Percentiles rank a stretch among this genome's conserved stretches.
These are phyloP conservation scores for Magnolia officinalis DNA, from an alignment of 164 flowering plant species.

Conservation along the genomic window DNA sequence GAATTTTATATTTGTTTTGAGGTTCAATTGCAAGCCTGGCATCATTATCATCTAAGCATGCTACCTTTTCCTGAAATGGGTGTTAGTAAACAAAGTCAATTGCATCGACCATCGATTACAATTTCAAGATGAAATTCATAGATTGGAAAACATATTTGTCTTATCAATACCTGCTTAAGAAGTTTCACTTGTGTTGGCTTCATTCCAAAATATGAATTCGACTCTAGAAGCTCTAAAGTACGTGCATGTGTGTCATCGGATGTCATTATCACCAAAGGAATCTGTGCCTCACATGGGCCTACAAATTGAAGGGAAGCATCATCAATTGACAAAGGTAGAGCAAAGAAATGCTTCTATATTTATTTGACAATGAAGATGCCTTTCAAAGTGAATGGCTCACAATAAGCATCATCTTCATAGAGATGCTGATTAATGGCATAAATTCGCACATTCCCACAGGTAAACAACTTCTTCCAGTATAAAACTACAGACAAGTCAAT, in stretches of 20 bases:
- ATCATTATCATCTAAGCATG: conserved; percentile 92
- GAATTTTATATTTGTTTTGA: conserved; percentile 67
- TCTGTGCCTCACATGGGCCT: conserved; percentile 52
- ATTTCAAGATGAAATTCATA: background rate
- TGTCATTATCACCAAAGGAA: conserved; percentile 94
- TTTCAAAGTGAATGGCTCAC: background rate
- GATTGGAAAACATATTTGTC: background rate
- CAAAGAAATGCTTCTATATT: background rate
- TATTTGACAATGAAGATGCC: background rate
- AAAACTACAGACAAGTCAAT: background rate
- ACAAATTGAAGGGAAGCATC: conserved; percentile 13
- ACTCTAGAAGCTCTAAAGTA: conserved; percentile 63
- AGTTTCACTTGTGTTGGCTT: conserved; percentile 74
- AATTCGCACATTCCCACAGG: background rate
- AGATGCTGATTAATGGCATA: background rate
- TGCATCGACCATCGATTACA: background rate
- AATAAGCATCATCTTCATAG: background rate
- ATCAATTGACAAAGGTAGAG: conserved; percentile 6
- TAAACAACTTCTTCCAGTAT: background rate
- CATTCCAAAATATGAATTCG: conserved; percentile 95
- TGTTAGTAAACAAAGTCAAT: background rate
- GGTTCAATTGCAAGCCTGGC: conserved; percentile 94
- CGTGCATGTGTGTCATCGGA: conserved; percentile 94
- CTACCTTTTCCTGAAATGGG: conserved; percentile 85
- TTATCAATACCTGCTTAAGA: conserved; percentile 74